A percentile compares a stretch with the other conserved stretches of the same genome.
Conservation (phyloP, 2,329 filamentous ascomycete genomes). For the Stagonosporopsis tanaceti region DNA sequence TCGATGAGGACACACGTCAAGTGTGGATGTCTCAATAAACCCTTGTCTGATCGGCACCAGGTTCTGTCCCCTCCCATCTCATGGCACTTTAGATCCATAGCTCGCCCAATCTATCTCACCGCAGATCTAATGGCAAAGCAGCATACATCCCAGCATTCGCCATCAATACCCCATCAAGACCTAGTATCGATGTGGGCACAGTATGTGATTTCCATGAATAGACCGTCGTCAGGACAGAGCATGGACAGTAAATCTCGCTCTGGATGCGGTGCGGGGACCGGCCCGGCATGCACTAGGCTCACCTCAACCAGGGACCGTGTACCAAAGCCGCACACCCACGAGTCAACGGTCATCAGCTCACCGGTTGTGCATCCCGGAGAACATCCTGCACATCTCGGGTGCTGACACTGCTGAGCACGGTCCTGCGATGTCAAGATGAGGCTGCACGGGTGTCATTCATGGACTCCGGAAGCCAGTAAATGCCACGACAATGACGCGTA, state of each 20-base stretch:
- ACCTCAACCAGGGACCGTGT: slow-evolving; percentile 7
- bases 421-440: slow-evolving; percentile 7
- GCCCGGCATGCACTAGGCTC: slow-evolving; percentile 9
- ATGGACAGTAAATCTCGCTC: neutral
- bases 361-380: neutral
- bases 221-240: neutral
- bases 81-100: neutral
- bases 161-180: neutral
- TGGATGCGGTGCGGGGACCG: slow-evolving; percentile 15
- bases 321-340: slow-evolving; percentile 4
- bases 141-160: neutral
- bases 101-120: neutral
- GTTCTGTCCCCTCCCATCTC: slow-evolving; percentile 14
- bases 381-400: neutral
- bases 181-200: neutral
- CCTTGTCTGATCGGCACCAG: slow-evolving; percentile 20
- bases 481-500: slow-evolving; percentile 11
- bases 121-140: neutral
- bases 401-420: neutral
- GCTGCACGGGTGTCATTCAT: slow-evolving; percentile 3
- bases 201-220: neutral
- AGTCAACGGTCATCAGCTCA: slow-evolving; percentile 10
- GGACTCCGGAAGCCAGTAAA: neutral
- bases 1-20: slow-evolving; percentile 1
- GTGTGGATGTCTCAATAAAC: slow-evolving; percentile 17